Evolutionary conservation across 208 protist genomes (phyloP), one percentile per base, ranked within the genome.

Genomic region (Crithidia expoeki): DNA sequence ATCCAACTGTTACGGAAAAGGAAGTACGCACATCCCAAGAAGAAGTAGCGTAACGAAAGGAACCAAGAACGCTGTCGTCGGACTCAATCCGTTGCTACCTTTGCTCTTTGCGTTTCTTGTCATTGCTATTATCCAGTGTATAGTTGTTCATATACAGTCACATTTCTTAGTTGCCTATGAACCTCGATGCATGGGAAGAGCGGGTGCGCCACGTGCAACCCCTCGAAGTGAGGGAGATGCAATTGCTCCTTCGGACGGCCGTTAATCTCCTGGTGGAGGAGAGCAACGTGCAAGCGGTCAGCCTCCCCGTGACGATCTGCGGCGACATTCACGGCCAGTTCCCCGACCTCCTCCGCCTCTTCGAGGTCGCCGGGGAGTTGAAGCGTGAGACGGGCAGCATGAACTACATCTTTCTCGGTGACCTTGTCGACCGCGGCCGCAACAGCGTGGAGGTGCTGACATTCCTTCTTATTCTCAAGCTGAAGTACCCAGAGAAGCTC

Each of bases 281-380:
- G 52, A 89, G 83, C 50, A 99, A 99, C 71, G 97, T 99, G 44
- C 88, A 95, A 56, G 80, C 74, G 23, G 89, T 99, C 6, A 27
- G 67, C 32, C 77, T 97, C 3, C 98, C 99, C 7, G 97, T 99
- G 1, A 99, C 97, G 2, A 98, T 99, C 30, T 99, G 97, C 79
- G 99, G 99, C 12, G 98, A 99, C 76, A 98, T 99, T 72, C 98
- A 99, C 79, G 98, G 99, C 9, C 98, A 99, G 90, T 99, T 99
- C 57, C 94, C 93, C 56, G 98, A 99, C 80, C 85, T 99, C 12
- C 84, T 99, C 23, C 84, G 98, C 33, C 83, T 99, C 17, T 99
- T 99, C 79, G 74, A 96, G 42, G 86, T 98, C 30, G 94, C 95
- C 17, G 98, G 98, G 11, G 85, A 94, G 51, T 73, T 97, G 28